Base-by-base conservation (phyloP, 2,329 filamentous ascomycete species). In the Nothophaeocryptopus gaeumannii region DNA sequence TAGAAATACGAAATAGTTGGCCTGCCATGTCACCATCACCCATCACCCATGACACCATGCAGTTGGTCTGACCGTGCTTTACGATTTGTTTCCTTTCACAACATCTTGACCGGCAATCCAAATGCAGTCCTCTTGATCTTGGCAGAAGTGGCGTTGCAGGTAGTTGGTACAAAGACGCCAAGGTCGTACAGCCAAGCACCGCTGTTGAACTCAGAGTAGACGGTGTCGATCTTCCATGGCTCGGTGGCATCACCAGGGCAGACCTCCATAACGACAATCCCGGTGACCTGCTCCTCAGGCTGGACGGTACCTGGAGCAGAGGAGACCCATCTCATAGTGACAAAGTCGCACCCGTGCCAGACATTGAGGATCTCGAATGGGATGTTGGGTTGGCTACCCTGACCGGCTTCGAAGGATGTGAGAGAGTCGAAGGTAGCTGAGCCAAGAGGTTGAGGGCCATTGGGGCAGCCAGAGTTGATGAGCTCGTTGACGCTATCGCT, bases 161-260 rank as follows among this genome's bases (percentile, higher is more conserved):
- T 56, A 11, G 14, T 10, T 14, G 59, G 59, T 33, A 39, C 40
- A 47, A 63, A 61, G 15, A 60, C 48, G 12, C 59, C 60, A 32
- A 56, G 37, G 43, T 62, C 57, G 42, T 61, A 58, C 36, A 64
- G 54, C 63, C 63, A 65, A 13, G 63, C 63, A 12, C 59, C 62
- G 11, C 53, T 59, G 55, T 65, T 65, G 53, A 65, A 63, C 36
- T 64, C 63, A 5, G 62, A 63, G 48, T 62, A 63, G 43, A 66
- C 59, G 16, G 56, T 60, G 35, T 59, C 58, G 48, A 67, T 64
- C 32, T 64, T 47, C 55, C 56, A 66, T 37, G 62, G 59, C 50
- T 63, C 56, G 5, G 34, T 20, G 26, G 45, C 50, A 43, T 54
- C 50, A 16, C 44, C 39, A 11, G 39, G 41, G 34, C 45, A 50